Conservation (phyloP, 257 asterid genomes). For the Solanum tarijense region DNA sequence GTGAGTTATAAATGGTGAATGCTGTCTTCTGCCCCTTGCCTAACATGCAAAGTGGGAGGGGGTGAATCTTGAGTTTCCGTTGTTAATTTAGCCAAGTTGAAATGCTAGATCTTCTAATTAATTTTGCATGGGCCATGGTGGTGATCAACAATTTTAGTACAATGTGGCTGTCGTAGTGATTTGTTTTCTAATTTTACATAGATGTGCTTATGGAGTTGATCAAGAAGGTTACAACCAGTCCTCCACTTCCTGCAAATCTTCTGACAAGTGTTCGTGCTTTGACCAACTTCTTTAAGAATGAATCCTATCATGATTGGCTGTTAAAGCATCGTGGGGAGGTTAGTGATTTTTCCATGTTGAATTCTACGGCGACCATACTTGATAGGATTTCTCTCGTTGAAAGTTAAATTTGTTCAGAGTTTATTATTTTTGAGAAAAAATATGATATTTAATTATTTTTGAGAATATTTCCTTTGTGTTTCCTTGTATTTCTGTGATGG, state of each 20-base stretch:
- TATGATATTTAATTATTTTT: neutral
- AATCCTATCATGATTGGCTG: conserved; percentile 54
- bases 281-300: conserved; percentile 68
- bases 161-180: neutral
- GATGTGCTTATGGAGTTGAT: conserved; percentile 60
- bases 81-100: neutral
- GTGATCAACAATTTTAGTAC: neutral
- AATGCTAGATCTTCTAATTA: neutral
- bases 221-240: conserved; percentile 64
- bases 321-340: conserved; percentile 74
- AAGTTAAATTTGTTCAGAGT: neutral
- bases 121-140: neutral
- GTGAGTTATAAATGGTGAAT: neutral
- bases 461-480: neutral
- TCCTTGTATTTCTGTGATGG: neutral
- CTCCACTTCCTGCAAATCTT: conserved; percentile 78
- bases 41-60: neutral
- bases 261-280: conserved; percentile 83
- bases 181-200: conserved; percentile 21
- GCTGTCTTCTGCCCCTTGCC: neutral
- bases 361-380: neutral
- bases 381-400: neutral
- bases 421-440: neutral
- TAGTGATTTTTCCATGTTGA: conserved; percentile 9
- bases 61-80: neutral